Base-by-base conservation (phyloP, 805 yeast genomes). In the Candida manassasensis region DNA sequence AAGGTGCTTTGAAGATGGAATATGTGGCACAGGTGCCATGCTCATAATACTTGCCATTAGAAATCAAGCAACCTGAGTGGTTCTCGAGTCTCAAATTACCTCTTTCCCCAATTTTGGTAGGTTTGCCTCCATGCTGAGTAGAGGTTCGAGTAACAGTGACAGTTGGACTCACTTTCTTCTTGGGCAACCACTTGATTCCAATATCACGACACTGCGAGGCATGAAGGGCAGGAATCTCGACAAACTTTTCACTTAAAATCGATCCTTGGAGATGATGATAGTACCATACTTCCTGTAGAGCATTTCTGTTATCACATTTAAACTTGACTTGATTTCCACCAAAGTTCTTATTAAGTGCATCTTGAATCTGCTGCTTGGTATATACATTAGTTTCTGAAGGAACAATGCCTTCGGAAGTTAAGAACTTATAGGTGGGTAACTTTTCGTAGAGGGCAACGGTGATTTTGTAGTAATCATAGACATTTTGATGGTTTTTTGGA, bases 11-110 rank as follows among this genome's bases (percentile, higher is more conserved):
- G 11, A 39, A 34, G 17, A 84, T 48, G 18, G 69, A 69, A 61
- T 70, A 89, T 4, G 82, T 77, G 4, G 96, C 97, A 58, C 97
- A 90, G 0, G 90, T 77, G 1, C 96, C 96, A 14, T 71, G 67
- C 3, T 71, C 53, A 60, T 81, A 85, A 93, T 95, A 89, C 45
- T 77, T 73, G 3, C 98, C 98, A 50, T 77, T 84, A 41, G 83
- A 76, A 50, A 89, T 89, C 39, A 90, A 62, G 59, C 96, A 86
- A 7, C 95, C 96, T 4, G 57, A 44, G 39, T 79, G 73, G 27
- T 62, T 73, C n/a, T 69, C 52, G 9, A 77, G 59, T 35, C 63
- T 69, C 29, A 84, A 50, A 47, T 57, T 66, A 8, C 67, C 65
- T 7, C 43, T 39, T 13, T 42, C 37, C 4, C 47, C 48, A 3